Evolutionary conservation across 495 filamentous ascomycete genomes (phyloP), one percentile per base, ranked within the genome.

Genomic region (Tuber melanosporum): DNA sequence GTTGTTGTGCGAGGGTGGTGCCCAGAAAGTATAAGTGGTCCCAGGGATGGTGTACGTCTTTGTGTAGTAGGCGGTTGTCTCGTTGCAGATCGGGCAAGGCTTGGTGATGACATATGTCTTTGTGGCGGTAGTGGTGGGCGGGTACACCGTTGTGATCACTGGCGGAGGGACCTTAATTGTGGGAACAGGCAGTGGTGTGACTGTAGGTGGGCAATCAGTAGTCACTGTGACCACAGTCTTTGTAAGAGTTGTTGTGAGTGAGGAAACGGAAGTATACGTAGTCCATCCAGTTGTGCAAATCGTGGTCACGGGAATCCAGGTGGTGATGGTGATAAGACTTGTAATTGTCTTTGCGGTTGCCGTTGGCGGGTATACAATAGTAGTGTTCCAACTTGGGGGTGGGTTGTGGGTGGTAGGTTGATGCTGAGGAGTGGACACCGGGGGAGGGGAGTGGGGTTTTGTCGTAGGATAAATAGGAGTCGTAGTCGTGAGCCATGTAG

Each of bases 91-190:
- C 20, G 72, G 36, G 22, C 78, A 80, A 20, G 74, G 57, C 73
- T 80, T 79, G 20, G 79, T 82, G 44, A 81, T 41, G 44, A 78
- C 74, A 20, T 76, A 82, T 32, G 79, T 81, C 14, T 66, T 71
- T 14, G 79, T 81, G 6, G 75, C 80, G 26, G 77, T 42, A 42
- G 70, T 77, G 71, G 66, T 80, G 46, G 78, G 75, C 3, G 75
- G 45, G 75, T 49, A 43, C 6, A 76, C 74, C 26, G 70, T 71
- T 39, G 62, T 62, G 26, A 57, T 73, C 7, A 70, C 72, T 10
- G 46, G 47, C 17, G 71, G 71, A 41, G 75, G 20, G 45, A 42
- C 20, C 12, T 69, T 71, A 45, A 66, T 52, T 6, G 71, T 70
- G 57, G 57, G 47, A 73, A 73, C 70, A 36, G 66, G 70, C 7